Evolutionary conservation across 176 grass and related monocot species (phyloP).

Genomic region (Oryza meyeriana): DNA sequence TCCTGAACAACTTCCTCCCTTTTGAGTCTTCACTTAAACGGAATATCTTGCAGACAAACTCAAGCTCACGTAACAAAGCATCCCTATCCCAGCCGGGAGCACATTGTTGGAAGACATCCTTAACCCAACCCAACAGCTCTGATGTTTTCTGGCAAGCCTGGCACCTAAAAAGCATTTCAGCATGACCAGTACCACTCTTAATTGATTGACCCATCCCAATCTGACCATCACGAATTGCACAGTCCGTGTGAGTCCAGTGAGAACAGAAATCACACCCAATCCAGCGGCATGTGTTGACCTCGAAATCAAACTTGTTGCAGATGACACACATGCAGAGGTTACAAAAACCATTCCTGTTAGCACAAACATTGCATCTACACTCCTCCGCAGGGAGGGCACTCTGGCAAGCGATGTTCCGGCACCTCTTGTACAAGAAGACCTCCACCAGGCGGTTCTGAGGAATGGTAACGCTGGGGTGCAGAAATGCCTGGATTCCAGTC

Average conservation of each 20-base stretch:
- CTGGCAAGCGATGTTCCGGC: constrained; percentile 96
- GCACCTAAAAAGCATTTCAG: constrained; percentile 95
- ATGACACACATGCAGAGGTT: constrained; percentile 99
- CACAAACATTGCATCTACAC: constrained; percentile 80
- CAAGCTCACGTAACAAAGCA: constrained; percentile 70
- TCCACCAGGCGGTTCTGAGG: constrained; percentile 68
- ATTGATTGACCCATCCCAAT: constrained; percentile 73
- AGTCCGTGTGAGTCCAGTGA: constrained; percentile 96
- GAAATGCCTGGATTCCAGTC: constrained; percentile 94
- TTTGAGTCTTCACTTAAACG: constrained; percentile 75
- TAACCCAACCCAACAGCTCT: constrained; percentile 91
- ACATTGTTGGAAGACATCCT: constrained; percentile 97
- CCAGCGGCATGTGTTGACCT: constrained; percentile 99
- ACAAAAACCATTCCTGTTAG: constrained; percentile 82
- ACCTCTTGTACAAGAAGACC: constrained; percentile 97
- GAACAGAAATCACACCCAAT: constrained; percentile 96
- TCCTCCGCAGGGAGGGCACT: constrained; percentile 86
- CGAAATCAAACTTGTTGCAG: constrained; percentile 99
- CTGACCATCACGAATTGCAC: constrained; percentile 74
- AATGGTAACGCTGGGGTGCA: constrained; percentile 90
- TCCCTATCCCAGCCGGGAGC: constrained; percentile 88
- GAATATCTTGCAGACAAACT: constrained; percentile 96
- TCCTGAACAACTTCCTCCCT: constrained; percentile 72
- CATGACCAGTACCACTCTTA: constrained; percentile 54
- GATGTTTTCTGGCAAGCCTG: constrained; percentile 87